Conservation (phyloP, 768 basidiomycete species). For the Tricholoma saponaceum region DNA sequence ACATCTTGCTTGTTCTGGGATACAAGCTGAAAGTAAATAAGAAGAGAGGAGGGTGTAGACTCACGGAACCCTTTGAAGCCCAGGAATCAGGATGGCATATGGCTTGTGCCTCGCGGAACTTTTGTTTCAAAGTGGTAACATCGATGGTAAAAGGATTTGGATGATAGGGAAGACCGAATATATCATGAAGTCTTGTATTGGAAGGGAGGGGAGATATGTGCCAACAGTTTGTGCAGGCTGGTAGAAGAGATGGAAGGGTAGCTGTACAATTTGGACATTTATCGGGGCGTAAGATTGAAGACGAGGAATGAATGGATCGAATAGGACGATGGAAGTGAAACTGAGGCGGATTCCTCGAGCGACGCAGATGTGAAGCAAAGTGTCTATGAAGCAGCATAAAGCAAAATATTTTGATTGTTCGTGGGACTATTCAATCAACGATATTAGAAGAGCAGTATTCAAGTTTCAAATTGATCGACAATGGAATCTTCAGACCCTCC, state of each 20-base stretch:
- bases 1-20: slow-evolving; percentile 46
- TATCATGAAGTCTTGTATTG: slow-evolving; percentile 56
- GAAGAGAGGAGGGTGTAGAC: slow-evolving; percentile 11
- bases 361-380: not conserved
- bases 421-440: too few species aligned
- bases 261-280: slow-evolving; percentile 62
- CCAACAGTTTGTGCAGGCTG: slow-evolving; percentile 74
- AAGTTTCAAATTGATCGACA: not conserved
- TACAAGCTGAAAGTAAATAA: slow-evolving; percentile 5
- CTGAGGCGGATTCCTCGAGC: not conserved
- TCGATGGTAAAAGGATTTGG: slow-evolving; percentile 75
- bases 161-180: slow-evolving; percentile 59
- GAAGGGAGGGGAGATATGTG: slow-evolving; percentile 57
- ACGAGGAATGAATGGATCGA: slow-evolving; percentile 1
- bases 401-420: too few species aligned
- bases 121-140: slow-evolving; percentile 49
- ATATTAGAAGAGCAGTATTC: too few species aligned
- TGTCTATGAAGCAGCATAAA: not conserved
- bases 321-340: not conserved
- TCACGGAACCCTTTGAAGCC: slow-evolving; percentile 62
- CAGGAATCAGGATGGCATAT: slow-evolving; percentile 86
- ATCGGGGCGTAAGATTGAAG: slow-evolving; percentile 5
- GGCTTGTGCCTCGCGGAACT: slow-evolving; percentile 70
- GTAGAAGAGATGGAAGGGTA: slow-evolving; percentile 57
- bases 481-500: slow-evolving; percentile 22